Base-by-base conservation (phyloP, 225 moss, liverwort and hornwort genomes). In the Anthoceros angustus region DNA sequence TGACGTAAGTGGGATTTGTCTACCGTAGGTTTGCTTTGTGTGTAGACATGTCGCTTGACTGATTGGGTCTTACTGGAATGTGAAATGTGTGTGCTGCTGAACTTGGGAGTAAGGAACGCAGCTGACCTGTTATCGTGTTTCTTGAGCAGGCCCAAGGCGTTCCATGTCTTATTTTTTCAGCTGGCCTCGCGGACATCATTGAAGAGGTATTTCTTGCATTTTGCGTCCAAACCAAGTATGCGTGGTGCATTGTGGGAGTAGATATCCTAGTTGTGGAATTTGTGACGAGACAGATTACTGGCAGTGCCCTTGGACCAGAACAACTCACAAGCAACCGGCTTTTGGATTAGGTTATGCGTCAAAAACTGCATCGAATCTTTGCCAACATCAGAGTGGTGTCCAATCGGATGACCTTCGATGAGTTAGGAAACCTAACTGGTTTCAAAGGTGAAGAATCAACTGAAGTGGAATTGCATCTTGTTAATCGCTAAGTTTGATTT, bases 181-280 rank as follows among this genome's bases (percentile, higher is more conserved):
- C 86, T 63, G 88, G 88, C 11, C 86, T 89, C 67, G 88, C 88
- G 2, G 86, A 89, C 72, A 89, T 89, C 32, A 89, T 89, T 63
- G 86, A 89, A 72, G 88, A 89, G 85, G 87, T 85, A 70, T 62
- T 42, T 32, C 5, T 0, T 25, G 16, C 49, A 5, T 25, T 67
- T 48, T 25, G 32, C 21, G 12, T 42, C 16, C 41, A 8, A 41
- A 41, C 40, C 16, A 41, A 39, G 40, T 41, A 20, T 43, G 5
- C n/a, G 3, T 40, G 62, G 42, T 55, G 38, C 21, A 25, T 14
- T 64, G 42, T 39, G 25, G 14, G 25, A n/a, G 63, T 70, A 42
- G 24, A 6, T 18, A 40, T 42, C 20, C 39, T 70, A 39, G 20
- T 70, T 11, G 45, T 11, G 45, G 16, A 16, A 11, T 11, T 5